Conservation (phyloP, 2,329 filamentous ascomycete species). For the Scopulariopsis brevicaulis region DNA sequence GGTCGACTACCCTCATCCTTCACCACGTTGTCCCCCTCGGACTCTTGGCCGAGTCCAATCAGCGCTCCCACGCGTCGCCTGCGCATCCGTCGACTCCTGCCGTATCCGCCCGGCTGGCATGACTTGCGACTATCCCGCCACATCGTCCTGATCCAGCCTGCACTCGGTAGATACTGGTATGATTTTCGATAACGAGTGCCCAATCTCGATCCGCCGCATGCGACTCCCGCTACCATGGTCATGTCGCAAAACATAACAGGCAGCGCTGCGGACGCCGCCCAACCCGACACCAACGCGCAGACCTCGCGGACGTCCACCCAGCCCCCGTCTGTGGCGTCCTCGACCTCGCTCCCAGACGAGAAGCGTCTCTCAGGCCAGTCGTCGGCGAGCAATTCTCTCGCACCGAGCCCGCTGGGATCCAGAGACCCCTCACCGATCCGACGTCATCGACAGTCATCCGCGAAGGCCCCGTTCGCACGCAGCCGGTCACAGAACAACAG, state of each 20-base stretch:
- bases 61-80: not conserved
- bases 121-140: not conserved
- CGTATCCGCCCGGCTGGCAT: not conserved
- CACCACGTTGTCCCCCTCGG: not conserved
- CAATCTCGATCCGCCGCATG: constrained; percentile 4
- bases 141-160: not conserved
- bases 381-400: constrained; percentile 4
- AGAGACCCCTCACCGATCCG: constrained; percentile 37
- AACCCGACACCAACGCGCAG: not conserved
- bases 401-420: constrained; percentile 12
- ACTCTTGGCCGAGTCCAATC: not conserved
- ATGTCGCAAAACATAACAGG: constrained; percentile 2
- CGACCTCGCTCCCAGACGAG: constrained; percentile 1
- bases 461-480: constrained; percentile 19
- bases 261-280: constrained; percentile 1
- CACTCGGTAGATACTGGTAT: constrained; percentile 1
- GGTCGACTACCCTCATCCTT: not conserved
- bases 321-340: constrained; percentile 1
- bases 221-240: constrained; percentile 4
- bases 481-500: constrained; percentile 55
- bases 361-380: constrained; percentile 2
- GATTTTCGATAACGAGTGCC: not conserved
- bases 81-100: not conserved
- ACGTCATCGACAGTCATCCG: constrained; percentile 22
- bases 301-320: not conserved